phyloP scores from a whole-genome alignment of 1,284 basidiomycete species.

The Pseudozyma sp. region DNA sequence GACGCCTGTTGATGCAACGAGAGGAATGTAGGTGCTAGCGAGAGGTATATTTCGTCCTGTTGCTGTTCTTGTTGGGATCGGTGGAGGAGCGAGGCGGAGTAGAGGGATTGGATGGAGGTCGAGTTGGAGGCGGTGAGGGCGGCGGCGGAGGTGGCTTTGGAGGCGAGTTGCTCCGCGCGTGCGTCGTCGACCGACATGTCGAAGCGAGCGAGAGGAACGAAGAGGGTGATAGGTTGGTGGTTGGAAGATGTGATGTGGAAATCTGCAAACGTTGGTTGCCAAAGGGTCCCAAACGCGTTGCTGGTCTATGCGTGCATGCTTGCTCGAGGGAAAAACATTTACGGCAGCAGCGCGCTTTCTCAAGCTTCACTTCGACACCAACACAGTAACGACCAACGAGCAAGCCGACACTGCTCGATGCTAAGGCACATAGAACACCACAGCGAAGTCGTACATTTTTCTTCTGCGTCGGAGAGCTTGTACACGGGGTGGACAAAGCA shows the following conservation, averaged over 20 bases:
- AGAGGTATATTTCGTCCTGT: constrained; percentile 15
- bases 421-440: background rate
- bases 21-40: constrained; percentile 19
- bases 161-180: constrained; percentile 32
- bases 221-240: background rate
- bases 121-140: constrained; percentile 6
- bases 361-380: background rate
- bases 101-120: constrained; percentile 28
- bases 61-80: constrained; percentile 2
- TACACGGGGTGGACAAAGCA: background rate
- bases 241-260: background rate
- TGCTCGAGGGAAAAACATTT: background rate
- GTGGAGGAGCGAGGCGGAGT: constrained; percentile 10
- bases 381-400: no score
- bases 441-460: no score
- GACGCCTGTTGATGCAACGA: constrained; percentile 76
- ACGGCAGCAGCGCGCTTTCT: constrained; percentile 10
- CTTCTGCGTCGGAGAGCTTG: no score
- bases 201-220: no score
- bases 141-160: constrained; percentile 14
- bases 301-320: constrained; percentile 26
- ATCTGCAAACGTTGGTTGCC: no score
- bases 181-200: constrained; percentile 32
- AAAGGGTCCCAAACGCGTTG: background rate
- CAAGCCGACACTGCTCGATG: no score